phyloP scores from a whole-genome alignment of 1,139 yeast genomes.

The Magnusiomyces clavatus region DNA sequence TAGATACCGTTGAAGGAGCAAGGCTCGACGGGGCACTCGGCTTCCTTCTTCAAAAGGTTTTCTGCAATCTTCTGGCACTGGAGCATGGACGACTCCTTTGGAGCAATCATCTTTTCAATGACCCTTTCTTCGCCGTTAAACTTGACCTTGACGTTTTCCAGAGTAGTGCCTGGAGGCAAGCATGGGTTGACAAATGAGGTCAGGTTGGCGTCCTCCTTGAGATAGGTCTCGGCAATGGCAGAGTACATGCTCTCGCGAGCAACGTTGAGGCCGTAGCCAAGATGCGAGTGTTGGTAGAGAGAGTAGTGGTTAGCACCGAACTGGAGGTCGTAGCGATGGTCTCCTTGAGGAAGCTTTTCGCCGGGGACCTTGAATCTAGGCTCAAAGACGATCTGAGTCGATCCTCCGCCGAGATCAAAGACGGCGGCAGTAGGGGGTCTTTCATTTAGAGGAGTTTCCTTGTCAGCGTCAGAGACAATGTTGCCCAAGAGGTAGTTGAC shows the following conservation, averaged over 20 bases:
- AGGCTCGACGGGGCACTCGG: constrained; percentile 58
- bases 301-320: constrained; percentile 70
- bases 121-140: constrained; percentile 13
- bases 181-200: constrained; percentile 51
- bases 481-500: constrained; percentile 80
- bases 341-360: constrained; percentile 70
- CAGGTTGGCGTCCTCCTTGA: constrained; percentile 9
- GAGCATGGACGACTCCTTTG: constrained; percentile 47
- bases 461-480: constrained; percentile 48
- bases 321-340: constrained; percentile 65
- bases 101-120: constrained; percentile 62
- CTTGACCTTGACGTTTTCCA: constrained; percentile 34
- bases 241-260: constrained; percentile 77
- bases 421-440: constrained; percentile 74
- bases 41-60: constrained; percentile 64
- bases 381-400: constrained; percentile 94
- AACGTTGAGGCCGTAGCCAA: constrained; percentile 88
- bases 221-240: constrained; percentile 16
- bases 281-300: constrained; percentile 81
- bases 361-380: constrained; percentile 46
- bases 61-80: constrained; percentile 80
- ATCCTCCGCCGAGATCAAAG: constrained; percentile 92
- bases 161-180: constrained; percentile 59
- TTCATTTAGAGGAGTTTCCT: constrained; percentile 35
- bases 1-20: constrained; percentile 92